Evolutionary conservation across 371 early-diverging fungal species (phyloP), one percentile per base, ranked within the genome.

Genomic region (Saksenaea vasiformis): DNA sequence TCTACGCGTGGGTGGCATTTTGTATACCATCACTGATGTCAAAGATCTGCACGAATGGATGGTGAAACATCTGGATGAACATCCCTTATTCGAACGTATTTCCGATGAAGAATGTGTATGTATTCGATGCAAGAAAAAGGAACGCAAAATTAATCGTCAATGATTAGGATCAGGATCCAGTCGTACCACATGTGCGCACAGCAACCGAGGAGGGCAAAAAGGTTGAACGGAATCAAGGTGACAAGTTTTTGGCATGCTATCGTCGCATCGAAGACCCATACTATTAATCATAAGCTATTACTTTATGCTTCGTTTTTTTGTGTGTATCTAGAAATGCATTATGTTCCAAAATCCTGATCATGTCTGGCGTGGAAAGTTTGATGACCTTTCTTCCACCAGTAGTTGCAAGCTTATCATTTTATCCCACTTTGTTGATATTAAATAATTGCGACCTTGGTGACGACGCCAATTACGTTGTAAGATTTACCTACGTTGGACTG

Each of bases 131-230:
- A 17, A 41, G 4, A 19, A 43, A 51, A 13, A 11, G 13, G 24
- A 17, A 10, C 9, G 17, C 35, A 15, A 26, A 19, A 58, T 35
- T 24, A 28, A 56, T 43, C 1, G 9, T 10, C 14, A 38, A 11
- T 59, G 10, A 60, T 35, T 77, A 88, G 89, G 87, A 86, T 24
- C 78, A 74, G 41, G 99, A 99, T 74, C 95, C 95, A 24, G 93
- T 92, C 54, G 87, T 95, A 27, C 89, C 85, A 26, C 89, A 90
- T 61, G 95, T 95, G 14, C 82, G 91, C 62, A 82, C 84, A 54
- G 91, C 92, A 37, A 99, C 98, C 7, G 99, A 99, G 79, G 99
- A 99, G 74, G 97, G 98, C 26, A 94, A 95, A 70, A 98, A 98
- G 79, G 99, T 99, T 13, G 95, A 80, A 37, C 82, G 99, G 60